Percentiles rank a stretch among this genome's conserved stretches.
Conservation (phyloP, 805 yeast species). For the Spathaspora boniae region DNA sequence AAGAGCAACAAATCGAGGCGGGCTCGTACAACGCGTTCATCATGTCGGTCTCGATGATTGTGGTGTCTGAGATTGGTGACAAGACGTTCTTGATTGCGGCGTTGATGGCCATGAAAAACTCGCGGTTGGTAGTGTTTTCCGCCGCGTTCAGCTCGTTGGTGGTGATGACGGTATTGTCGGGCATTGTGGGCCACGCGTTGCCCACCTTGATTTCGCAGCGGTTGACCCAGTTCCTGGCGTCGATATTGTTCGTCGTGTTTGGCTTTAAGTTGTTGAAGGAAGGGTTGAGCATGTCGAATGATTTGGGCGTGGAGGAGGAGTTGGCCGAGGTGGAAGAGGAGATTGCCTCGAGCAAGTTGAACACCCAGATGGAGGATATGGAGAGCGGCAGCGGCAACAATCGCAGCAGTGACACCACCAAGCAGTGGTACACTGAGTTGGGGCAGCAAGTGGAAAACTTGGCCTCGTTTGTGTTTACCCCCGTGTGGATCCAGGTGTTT, state of each 20-base stretch:
- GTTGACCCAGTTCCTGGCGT: constrained; percentile 78
- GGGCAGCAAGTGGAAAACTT: constrained; percentile 49
- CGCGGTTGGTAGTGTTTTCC: constrained; percentile 78
- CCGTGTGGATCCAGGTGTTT: constrained; percentile 91
- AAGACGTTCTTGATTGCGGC: constrained; percentile 97
- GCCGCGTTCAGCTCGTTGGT: constrained; percentile 83
- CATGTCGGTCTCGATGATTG: constrained; percentile 85
- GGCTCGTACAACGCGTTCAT: constrained; percentile 52
- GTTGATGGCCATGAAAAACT: constrained; percentile 94
- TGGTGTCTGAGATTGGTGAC: constrained; percentile 95
- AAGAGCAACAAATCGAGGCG: neutral
- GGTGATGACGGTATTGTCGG: constrained; percentile 89
- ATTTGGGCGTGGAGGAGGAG: constrained; percentile 89
- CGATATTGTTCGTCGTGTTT: constrained; percentile 74
- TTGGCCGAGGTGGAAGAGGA: constrained; percentile 97
- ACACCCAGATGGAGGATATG: constrained; percentile 46
- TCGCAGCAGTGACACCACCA: constrained; percentile 13
- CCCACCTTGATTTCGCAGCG: constrained; percentile 80
- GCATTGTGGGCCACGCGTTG: constrained; percentile 85
- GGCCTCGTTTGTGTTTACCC: constrained; percentile 67
- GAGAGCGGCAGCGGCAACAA: constrained; percentile 49
- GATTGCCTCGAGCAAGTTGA: constrained; percentile 61
- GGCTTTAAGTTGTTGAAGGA: constrained; percentile 75
- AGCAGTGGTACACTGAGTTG: constrained; percentile 24
- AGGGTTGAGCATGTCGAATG: constrained; percentile 77